These are phyloP conservation scores for Steccherinum ochraceum DNA, from an alignment of 768 basidiomycete species.

Conservation along the genomic window DNA sequence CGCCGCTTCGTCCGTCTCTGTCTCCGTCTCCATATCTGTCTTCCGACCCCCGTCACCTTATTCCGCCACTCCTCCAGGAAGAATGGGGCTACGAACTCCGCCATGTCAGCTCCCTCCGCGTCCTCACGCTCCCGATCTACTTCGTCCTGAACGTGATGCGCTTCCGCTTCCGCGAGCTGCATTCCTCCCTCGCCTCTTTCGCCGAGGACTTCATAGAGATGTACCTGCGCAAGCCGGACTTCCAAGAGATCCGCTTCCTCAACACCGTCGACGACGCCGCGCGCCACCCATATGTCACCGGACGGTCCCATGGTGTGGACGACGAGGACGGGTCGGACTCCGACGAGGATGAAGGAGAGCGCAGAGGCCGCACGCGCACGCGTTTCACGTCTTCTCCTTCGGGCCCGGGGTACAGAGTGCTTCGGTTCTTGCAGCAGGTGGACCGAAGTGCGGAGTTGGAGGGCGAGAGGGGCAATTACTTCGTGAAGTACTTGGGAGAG, in stretches of 20 bases:
- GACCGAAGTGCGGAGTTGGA: not conserved
- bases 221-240: constrained; percentile 1
- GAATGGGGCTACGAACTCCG: constrained; percentile 1
- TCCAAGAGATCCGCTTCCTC: constrained; percentile 8
- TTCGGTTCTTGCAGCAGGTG: not conserved
- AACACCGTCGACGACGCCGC: not conserved
- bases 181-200: not conserved
- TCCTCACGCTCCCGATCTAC: constrained; percentile 1
- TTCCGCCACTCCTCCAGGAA: not conserved
- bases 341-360: too few species aligned
- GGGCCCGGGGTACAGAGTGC: not conserved
- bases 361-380: not conserved
- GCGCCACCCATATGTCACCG: not conserved
- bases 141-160: constrained; percentile 1
- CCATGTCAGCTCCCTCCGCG: not conserved
- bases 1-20: not conserved
- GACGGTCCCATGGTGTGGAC: not conserved
- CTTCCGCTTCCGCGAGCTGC: not conserved
- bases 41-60: not conserved
- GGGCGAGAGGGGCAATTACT: not conserved
- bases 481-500: not conserved
- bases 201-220: constrained; percentile 9
- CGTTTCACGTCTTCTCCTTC: not conserved
- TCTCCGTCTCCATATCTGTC: not conserved
- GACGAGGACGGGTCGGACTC: too few species aligned